Percentiles rank a stretch among this genome's conserved stretches.
These are phyloP conservation scores for Aspergillus fructus DNA, from an alignment of 2,329 filamentous ascomycete species.

Conservation along the genomic window DNA sequence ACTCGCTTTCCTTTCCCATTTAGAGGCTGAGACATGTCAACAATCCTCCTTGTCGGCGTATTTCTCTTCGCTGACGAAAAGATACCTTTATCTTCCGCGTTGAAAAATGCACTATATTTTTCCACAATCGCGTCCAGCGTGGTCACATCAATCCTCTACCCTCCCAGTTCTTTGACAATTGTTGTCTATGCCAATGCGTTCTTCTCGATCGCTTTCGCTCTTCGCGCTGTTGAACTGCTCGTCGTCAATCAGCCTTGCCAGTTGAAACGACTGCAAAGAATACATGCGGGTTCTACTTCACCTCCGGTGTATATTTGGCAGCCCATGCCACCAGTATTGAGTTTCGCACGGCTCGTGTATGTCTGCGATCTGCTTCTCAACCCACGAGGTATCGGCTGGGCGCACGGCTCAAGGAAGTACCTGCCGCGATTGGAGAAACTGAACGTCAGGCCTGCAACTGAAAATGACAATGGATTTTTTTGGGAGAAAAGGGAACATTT, in stretches of 20 bases:
- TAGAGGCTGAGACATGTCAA: slow-evolving; percentile 1
- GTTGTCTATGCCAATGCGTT: slow-evolving; percentile 19
- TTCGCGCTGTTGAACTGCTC: slow-evolving; percentile 18
- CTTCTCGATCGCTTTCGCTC: slow-evolving; percentile 12
- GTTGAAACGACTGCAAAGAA: slow-evolving; percentile 9
- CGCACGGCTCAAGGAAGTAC: slow-evolving; percentile 12
- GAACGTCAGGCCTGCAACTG: neutral
- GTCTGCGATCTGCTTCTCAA: slow-evolving; percentile 15
- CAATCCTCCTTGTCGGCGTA: slow-evolving; percentile 9
- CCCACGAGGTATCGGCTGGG: slow-evolving; percentile 20
- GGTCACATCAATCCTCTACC: slow-evolving; percentile 12
- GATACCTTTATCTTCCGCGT: neutral
- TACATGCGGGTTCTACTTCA: neutral
- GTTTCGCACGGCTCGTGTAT: slow-evolving; percentile 6
- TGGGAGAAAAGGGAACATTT: neutral
- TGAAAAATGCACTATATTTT: slow-evolving; percentile 1
- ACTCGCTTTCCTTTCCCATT: neutral
- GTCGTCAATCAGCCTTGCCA: slow-evolving; percentile 9
- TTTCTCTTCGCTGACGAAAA: slow-evolving; percentile 10
- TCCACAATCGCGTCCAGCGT: slow-evolving; percentile 10
- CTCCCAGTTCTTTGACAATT: slow-evolving; percentile 5
- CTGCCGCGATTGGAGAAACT: slow-evolving; percentile 4
- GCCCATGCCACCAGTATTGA: slow-evolving; percentile 8
- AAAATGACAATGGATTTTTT: neutral
- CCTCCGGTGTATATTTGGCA: slow-evolving; percentile 14